These are phyloP conservation scores for Malassezia dermatis DNA, from an alignment of 1,284 basidiomycete genomes.

Conservation along the genomic window DNA sequence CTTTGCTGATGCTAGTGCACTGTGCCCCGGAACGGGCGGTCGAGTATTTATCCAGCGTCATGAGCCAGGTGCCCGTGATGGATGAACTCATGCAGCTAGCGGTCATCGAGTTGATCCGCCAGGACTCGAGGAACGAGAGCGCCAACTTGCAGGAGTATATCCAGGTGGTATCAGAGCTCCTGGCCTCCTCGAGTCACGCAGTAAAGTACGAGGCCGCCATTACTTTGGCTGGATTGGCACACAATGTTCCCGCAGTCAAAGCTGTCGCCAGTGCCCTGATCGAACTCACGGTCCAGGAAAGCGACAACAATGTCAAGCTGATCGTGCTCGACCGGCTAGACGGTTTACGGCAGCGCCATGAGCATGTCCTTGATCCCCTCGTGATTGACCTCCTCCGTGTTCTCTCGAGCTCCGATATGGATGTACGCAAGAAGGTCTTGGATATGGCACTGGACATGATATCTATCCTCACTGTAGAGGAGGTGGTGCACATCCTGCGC, in stretches of 20 bases:
- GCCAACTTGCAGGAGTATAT: constrained; percentile 63
- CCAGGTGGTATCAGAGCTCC: constrained; percentile 84
- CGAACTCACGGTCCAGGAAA: constrained; percentile 82
- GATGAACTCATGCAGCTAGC: constrained; percentile 94
- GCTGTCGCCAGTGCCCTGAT: constrained; percentile 84
- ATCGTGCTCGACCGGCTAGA: constrained; percentile 93
- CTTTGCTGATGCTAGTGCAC: constrained; percentile 84
- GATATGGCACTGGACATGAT: constrained; percentile 86
- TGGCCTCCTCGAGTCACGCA: constrained; percentile 78
- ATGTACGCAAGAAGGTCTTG: constrained; percentile 87
- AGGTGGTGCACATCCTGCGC: constrained; percentile 90
- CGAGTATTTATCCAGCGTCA: constrained; percentile 74
- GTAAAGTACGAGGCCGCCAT: constrained; percentile 98
- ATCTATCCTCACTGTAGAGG: constrained; percentile 89
- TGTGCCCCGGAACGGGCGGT: constrained; percentile 82
- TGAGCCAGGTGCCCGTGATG: constrained; percentile 70
- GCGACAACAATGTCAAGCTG: constrained; percentile 98
- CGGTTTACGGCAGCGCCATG: constrained; percentile 70
- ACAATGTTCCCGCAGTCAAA: constrained; percentile 92
- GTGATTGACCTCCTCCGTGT: constrained; percentile 95
- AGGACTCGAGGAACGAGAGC: constrained; percentile 74
- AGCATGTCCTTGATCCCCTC: constrained; percentile 77
- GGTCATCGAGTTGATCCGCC: constrained; percentile 84
- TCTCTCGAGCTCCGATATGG: constrained; percentile 84
- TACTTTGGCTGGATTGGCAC: constrained; percentile 84